These are phyloP conservation scores for Powellomyces hirtus DNA, from an alignment of 192 early-diverging fungal genomes.

Conservation along the genomic window DNA sequence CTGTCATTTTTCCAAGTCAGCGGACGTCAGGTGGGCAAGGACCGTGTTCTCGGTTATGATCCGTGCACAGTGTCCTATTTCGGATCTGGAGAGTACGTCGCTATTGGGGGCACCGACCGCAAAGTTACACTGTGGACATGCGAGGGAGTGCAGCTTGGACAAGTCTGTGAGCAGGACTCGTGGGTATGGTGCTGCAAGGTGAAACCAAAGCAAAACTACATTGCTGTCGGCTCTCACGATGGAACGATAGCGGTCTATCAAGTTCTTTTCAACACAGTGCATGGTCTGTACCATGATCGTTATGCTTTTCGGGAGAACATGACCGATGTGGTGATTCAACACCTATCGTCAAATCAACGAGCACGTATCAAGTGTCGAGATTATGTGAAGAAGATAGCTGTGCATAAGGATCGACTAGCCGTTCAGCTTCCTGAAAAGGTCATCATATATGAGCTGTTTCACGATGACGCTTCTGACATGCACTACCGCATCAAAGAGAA, in stretches of 20 bases:
- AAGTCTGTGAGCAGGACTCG: slow-evolving; percentile 43
- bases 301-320: slow-evolving; percentile 59
- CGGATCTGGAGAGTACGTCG: slow-evolving; percentile 49
- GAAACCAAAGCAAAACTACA: slow-evolving; percentile 42
- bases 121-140: slow-evolving; percentile 56
- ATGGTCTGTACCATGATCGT: slow-evolving; percentile 56
- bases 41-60: slow-evolving; percentile 52
- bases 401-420: slow-evolving; percentile 55
- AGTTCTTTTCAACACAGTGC: slow-evolving; percentile 55
- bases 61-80: slow-evolving; percentile 47
- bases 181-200: slow-evolving; percentile 59
- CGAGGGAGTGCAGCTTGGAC: slow-evolving; percentile 51
- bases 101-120: slow-evolving; percentile 53
- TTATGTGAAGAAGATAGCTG: slow-evolving; percentile 59
- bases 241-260: slow-evolving; percentile 53
- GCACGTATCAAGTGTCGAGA: slow-evolving; percentile 60
- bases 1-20: slow-evolving; percentile 53
- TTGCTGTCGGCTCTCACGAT: slow-evolving; percentile 57
- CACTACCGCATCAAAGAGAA: slow-evolving; percentile 64
- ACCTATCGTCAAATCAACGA: slow-evolving; percentile 47
- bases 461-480: slow-evolving; percentile 56
- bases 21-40: slow-evolving; percentile 60
- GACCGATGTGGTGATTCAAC: slow-evolving; percentile 65
- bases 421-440: slow-evolving; percentile 57
- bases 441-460: slow-evolving; percentile 58